Base-by-base conservation (phyloP, 495 filamentous ascomycete genomes). In the Neurospora africana region DNA sequence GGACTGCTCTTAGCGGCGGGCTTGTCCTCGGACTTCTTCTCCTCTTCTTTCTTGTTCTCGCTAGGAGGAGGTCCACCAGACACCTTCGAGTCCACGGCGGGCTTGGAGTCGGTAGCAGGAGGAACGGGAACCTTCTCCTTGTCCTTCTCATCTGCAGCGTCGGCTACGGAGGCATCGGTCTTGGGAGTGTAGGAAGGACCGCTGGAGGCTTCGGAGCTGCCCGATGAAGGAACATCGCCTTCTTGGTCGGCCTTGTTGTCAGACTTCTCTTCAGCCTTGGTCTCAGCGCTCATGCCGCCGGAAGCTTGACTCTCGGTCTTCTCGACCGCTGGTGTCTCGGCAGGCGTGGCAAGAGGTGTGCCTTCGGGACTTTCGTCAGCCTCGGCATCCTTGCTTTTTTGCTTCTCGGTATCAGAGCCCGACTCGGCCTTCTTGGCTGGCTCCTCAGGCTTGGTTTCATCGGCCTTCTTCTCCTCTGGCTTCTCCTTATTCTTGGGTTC, bases 71-170 rank as follows among this genome's bases (percentile, higher is more conserved):
- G 78, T 9, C 69, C 74, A 39, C 78, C 78, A 4, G 78, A 76
- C 0, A 78, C 73, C 27, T 74, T 73, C 33, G 74, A 68, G 67
- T 47, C 70, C 30, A 74, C 73, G 39, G 75, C 23, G 19, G 68
- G 35, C n/a, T 58, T 58, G 21, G 47, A 19, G 13, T 70, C 19
- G 27, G 40, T 30, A 36, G 39, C 77, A 5, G 79, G 76, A 9
- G 81, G 76, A 1, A 80, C 76, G 4, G 76, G 74, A 8, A 79
- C 77, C 75, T 80, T 80, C 37, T 81, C 78, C 68, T 76, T 74
- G 37, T 73, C 71, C 41, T 78, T 74, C 44, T 72, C 70, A 23
- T 76, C 74, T 15, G 72, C 65, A 19, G 72, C 74, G 3, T 69
- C 68, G 4, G 76, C 73, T 5, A 74, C 68, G 1, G 80, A 74